Evolutionary conservation across 768 basidiomycete species (phyloP).

Genomic region (Megacollybia marginata): DNA sequence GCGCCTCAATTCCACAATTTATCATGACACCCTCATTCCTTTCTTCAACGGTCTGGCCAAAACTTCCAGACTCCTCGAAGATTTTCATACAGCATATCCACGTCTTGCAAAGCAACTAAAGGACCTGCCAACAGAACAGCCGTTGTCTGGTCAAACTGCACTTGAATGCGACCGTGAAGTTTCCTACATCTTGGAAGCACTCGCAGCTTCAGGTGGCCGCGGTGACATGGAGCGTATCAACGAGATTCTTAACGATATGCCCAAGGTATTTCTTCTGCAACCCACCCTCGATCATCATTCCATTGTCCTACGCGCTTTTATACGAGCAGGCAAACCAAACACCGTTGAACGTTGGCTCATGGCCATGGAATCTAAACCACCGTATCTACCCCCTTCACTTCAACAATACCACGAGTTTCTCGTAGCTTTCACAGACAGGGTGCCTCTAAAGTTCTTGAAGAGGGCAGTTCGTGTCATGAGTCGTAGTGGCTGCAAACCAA

Average conservation of each 20-base stretch:
- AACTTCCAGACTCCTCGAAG: not conserved
- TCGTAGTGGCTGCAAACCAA: constrained; percentile 32
- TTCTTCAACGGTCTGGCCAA: not conserved
- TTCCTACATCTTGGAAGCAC: constrained; percentile 27
- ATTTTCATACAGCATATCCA: not conserved
- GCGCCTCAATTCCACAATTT: no score
- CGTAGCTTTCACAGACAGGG: constrained; percentile 25
- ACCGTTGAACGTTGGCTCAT: constrained; percentile 43
- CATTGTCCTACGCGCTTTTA: constrained; percentile 40
- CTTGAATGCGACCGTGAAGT: constrained; percentile 7
- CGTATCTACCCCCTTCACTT: constrained; percentile 35
- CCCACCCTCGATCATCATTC: constrained; percentile 42
- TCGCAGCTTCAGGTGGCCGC: constrained; percentile 45
- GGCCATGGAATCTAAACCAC: constrained; percentile 45
- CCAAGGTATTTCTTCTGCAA: constrained; percentile 35
- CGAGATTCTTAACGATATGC: constrained; percentile 43
- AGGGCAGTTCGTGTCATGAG: constrained; percentile 29
- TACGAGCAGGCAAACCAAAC: constrained; percentile 33
- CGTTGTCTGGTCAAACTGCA: not conserved
- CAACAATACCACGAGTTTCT: constrained; percentile 53
- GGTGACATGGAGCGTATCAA: constrained; percentile 49
- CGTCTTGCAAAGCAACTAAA: not conserved
- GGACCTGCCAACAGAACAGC: not conserved
- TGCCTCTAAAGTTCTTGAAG: constrained; percentile 25
- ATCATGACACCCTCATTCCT: no score